phyloP scores from a whole-genome alignment of 768 basidiomycete species.

The Fibroporia radiculosa region DNA sequence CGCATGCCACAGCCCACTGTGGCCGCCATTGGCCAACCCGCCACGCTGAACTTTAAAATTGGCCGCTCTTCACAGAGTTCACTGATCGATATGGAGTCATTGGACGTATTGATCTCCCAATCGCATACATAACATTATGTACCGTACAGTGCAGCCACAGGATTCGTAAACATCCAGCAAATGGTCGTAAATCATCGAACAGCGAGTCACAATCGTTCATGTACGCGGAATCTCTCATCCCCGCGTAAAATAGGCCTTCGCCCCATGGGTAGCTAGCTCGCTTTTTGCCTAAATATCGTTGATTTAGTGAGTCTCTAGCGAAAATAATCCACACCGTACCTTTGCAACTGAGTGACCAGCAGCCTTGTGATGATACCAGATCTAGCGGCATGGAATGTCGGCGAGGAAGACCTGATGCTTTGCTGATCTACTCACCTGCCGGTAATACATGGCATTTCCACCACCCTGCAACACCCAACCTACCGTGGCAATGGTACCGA shows the following conservation, averaged over 20 bases:
- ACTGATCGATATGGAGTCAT: too few relatives aligned
- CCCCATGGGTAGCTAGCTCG: constrained; percentile 77
- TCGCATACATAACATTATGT: too few relatives aligned
- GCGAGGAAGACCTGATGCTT: constrained; percentile 9
- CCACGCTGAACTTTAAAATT: too few relatives aligned
- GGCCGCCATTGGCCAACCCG: too few relatives aligned
- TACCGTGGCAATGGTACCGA: constrained; percentile 72
- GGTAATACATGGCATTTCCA: constrained; percentile 76
- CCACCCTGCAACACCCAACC: constrained; percentile 86
- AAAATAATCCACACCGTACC: constrained; percentile 28
- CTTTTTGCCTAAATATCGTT: constrained; percentile 62
- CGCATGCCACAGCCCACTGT: neutral
- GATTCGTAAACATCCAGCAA: too few relatives aligned
- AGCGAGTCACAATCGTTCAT: too few relatives aligned
- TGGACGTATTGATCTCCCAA: too few relatives aligned
- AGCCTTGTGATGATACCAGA: constrained; percentile 70
- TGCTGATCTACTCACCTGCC: constrained; percentile 42
- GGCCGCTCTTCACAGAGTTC: too few relatives aligned
- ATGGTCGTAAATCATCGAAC: too few relatives aligned
- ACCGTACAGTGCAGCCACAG: too few relatives aligned
- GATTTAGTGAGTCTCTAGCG: neutral
- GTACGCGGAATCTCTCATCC: constrained; percentile 26
- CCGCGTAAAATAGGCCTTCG: constrained; percentile 82
- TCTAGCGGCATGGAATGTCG: constrained; percentile 33
- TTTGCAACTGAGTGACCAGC: constrained; percentile 87